phyloP scores from a whole-genome alignment of 1,284 basidiomycete genomes.

The Phlebopus sp. region DNA sequence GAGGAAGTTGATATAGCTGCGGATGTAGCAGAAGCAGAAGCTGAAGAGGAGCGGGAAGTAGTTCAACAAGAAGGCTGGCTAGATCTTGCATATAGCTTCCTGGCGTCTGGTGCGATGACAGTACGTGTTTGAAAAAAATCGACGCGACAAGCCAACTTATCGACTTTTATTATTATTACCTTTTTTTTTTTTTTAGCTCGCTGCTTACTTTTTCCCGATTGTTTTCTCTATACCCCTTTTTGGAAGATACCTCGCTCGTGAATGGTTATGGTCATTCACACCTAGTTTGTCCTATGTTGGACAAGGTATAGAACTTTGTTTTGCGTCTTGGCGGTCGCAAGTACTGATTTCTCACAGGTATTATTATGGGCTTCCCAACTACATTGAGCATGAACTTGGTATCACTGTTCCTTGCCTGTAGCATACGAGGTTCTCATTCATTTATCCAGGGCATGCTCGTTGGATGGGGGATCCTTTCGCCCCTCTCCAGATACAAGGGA shows the following conservation, averaged over 20 bases:
- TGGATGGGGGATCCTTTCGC: constrained; percentile 91
- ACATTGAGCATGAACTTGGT: constrained; percentile 91
- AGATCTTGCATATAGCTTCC: constrained; percentile 73
- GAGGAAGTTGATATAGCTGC: constrained; percentile 2
- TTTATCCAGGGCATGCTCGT: constrained; percentile 80
- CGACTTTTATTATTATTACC: too few relatives aligned
- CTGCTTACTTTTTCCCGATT: constrained; percentile 84
- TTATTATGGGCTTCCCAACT: constrained; percentile 97
- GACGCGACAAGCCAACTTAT: constrained; percentile 3
- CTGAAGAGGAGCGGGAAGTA: constrained; percentile 39
- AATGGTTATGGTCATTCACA: constrained; percentile 95
- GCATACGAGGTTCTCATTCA: constrained; percentile 5
- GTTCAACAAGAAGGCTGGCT: constrained; percentile 68
- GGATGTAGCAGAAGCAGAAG: constrained; percentile 16
- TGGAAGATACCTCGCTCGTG: constrained; percentile 78
- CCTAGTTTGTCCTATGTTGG: constrained; percentile 91
- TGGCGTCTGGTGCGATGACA: constrained; percentile 67
- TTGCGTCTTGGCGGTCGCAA: background rate
- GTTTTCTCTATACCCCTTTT: constrained; percentile 91
- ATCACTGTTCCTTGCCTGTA: constrained; percentile 17
- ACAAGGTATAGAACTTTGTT: constrained; percentile 57
- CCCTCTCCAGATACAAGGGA: constrained; percentile 74
- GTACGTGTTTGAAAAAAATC: constrained; percentile 42
- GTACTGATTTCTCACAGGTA: constrained; percentile 50
- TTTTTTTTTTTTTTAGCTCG: constrained; percentile 59